Evolutionary conservation across 495 filamentous ascomycete species (phyloP).

Genomic region (Lophiostoma macrostomum): DNA sequence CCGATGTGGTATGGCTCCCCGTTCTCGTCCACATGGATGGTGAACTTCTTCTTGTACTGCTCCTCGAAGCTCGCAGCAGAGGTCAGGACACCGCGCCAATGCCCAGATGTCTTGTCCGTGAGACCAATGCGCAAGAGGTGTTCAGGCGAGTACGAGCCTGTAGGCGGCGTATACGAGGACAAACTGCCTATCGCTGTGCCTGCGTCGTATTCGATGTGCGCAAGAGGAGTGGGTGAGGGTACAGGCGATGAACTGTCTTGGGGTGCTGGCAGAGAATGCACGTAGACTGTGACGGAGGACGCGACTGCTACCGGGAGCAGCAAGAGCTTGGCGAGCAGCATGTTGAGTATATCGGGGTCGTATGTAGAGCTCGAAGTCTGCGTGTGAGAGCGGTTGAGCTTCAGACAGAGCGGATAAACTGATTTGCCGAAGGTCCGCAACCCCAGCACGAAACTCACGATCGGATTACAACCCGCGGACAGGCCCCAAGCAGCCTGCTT

Average conservation of each 20-base stretch:
- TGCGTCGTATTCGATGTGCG: constrained; percentile 38
- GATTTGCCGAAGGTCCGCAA: too few relatives aligned
- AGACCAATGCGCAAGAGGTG: constrained; percentile 66
- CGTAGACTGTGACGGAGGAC: constrained; percentile 27
- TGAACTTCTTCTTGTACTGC: constrained; percentile 36
- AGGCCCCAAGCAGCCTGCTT: too few relatives aligned
- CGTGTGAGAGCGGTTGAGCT: too few relatives aligned
- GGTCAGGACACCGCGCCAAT: constrained; percentile 41
- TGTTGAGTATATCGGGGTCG: constrained; percentile 5
- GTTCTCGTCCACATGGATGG: constrained; percentile 35
- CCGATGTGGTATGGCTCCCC: constrained; percentile 40
- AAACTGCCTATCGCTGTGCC: constrained; percentile 32
- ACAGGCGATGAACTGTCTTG: constrained; percentile 3
- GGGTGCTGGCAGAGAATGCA: constrained; percentile 13
- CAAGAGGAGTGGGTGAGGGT: constrained; percentile 32
- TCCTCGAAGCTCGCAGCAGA: constrained; percentile 33
- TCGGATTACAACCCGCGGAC: too few relatives aligned
- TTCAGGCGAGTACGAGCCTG: constrained; percentile 21
- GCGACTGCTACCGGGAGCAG: constrained; percentile 27
- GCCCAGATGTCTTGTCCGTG: constrained; percentile 34
- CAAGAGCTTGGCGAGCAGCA: constrained; percentile 24
- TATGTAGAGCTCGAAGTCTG: too few relatives aligned
- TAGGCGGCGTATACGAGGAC: constrained; percentile 33
- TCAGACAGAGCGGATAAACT: too few relatives aligned
- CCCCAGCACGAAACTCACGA: too few relatives aligned